Evolutionary conservation across 768 basidiomycete genomes (phyloP).

Genomic region (Kwoniella dendrophila): DNA sequence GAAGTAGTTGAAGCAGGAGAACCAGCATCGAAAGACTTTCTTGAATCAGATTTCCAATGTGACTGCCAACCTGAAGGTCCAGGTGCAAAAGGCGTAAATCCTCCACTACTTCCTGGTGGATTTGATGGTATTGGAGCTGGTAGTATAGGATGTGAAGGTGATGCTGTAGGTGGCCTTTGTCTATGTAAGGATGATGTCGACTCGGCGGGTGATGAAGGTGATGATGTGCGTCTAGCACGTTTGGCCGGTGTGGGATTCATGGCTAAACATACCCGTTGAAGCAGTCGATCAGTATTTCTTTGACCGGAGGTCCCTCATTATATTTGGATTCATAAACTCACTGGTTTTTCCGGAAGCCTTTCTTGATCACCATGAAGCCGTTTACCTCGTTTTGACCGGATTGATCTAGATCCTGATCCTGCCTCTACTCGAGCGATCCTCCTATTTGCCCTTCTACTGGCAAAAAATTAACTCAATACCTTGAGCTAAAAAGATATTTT

Average conservation of each 20-base stretch:
- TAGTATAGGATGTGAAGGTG: conserved; percentile 27
- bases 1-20: conserved; percentile 20
- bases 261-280: not conserved
- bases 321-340: not conserved
- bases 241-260: conserved; percentile 32
- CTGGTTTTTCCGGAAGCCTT: too few species aligned
- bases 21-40: conserved; percentile 28
- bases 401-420: not conserved
- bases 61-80: conserved; percentile 34
- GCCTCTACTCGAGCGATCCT: not conserved
- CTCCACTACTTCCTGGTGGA: conserved; percentile 9
- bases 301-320: not conserved
- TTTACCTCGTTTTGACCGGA: not conserved
- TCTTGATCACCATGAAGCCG: not conserved
- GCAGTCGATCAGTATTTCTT: not conserved
- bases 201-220: conserved; percentile 21
- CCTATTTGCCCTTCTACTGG: not conserved
- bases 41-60: conserved; percentile 14
- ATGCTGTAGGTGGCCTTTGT: conserved; percentile 21
- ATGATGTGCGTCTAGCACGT: conserved; percentile 24
- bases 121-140: conserved; percentile 29
- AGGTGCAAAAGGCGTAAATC: conserved; percentile 23
- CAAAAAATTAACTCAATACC: too few species aligned
- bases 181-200: conserved; percentile 13
- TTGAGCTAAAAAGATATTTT: too few species aligned